These are phyloP conservation scores for Ceratocystis harringtonii DNA, from an alignment of 2,329 filamentous ascomycete genomes.

Conservation along the genomic window DNA sequence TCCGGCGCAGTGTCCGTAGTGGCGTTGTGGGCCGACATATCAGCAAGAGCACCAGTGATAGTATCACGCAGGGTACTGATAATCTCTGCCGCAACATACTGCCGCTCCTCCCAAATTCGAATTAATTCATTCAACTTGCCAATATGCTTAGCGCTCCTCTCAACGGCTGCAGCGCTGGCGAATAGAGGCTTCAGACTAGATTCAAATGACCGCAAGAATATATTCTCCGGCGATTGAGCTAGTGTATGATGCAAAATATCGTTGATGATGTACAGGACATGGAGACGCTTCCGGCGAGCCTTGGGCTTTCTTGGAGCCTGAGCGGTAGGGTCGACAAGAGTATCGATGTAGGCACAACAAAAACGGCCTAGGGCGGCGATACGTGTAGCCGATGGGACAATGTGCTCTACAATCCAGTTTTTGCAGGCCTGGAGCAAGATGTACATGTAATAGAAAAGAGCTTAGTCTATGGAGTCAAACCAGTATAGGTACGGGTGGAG, in stretches of 20 bases:
- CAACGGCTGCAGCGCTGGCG: constrained; percentile 40
- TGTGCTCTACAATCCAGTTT: constrained; percentile 63
- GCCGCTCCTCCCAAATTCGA: constrained; percentile 52
- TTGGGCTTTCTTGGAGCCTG: constrained; percentile 11
- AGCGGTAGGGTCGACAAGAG: constrained; percentile 10
- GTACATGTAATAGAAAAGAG: constrained; percentile 23
- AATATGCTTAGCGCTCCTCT: constrained; percentile 49
- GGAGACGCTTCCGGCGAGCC: constrained; percentile 48
- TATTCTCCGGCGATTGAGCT: constrained; percentile 33
- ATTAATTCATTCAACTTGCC: constrained; percentile 50
- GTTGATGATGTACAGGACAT: constrained; percentile 64
- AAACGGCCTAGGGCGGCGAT: constrained; percentile 57
- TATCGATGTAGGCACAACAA: constrained; percentile 50
- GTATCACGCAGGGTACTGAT: constrained; percentile 45
- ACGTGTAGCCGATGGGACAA: constrained; percentile 52
- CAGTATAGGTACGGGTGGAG: not conserved
- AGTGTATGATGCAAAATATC: constrained; percentile 61
- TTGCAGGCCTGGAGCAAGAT: constrained; percentile 56
- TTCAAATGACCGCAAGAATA: constrained; percentile 42
- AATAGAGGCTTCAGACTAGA: constrained; percentile 47
- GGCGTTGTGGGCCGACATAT: constrained; percentile 16
- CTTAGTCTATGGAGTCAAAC: constrained; percentile 24
- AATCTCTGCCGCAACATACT: constrained; percentile 42
- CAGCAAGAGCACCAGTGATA: constrained; percentile 22
- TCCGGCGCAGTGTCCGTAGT: constrained; percentile 19